Evolutionary conservation across 352 stramenopile genomes (phyloP), one percentile per base, ranked within the genome.

Genomic region (Phytopythium chamaehyphon): DNA sequence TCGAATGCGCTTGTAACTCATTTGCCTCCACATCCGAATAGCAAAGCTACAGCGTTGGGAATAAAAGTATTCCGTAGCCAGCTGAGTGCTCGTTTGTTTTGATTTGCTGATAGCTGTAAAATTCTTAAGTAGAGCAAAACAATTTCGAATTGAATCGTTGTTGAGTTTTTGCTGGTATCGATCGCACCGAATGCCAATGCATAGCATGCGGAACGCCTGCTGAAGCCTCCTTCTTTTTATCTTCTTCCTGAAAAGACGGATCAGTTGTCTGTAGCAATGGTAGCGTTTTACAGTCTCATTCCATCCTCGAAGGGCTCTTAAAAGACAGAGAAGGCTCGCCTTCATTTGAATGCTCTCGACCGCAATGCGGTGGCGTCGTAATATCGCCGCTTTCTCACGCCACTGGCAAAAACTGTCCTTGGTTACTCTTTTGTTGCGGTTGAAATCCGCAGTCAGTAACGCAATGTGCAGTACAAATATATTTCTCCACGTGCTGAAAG

Each of bases 181-280:
- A 10, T 23, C 49, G 11, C 57, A 39, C 18, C 54, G 48, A 26
- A 47, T 23, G 21, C 53, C 38, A 22, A 72, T 19, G 7, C 46
- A 31, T 19, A 70, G 59, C 16, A 56, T 37, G 10, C 46, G 57
- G 12, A 81, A 66, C 9, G 59, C 24, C 2, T 16, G 39, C 9
- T 51, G 55, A 10, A 64, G 18, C 1, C 18, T 46, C 10, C 39
- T 23, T 28, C 68, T 56, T 11, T 40, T 14, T 0, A 54, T 49
- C n/a, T 78, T 81, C 55, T 66, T 76, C 14, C 63, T 63, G 33
- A 76, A 81, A 10, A 81, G 54, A 36, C 66, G 73, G 18, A 76
- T 55, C 16, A 81, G 56, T 42, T 67, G 65, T 4, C 57, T 59
- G 8, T 66, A 64, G 49, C 71, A 81, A 7, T 43, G 51, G 21